Evolutionary conservation across 2,329 filamentous ascomycete genomes (phyloP), one percentile per base, ranked within the genome.

Genomic region (Blumeria hordei): DNA sequence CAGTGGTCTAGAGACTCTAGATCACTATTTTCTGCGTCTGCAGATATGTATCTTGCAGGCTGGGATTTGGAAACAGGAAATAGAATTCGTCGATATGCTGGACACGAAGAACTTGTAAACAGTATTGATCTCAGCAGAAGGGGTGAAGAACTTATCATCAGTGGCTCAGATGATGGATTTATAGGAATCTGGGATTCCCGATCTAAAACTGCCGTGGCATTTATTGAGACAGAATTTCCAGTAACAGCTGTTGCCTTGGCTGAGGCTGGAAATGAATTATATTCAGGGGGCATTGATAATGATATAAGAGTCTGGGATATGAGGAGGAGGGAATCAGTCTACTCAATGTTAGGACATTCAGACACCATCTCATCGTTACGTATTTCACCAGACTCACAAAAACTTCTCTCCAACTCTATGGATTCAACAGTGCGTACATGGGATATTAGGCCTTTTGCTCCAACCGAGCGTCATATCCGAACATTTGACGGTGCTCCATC

Each of bases 261-360:
- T 0, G 88, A 94, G 66, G 88, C 90, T 1, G 92, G 92, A 16
- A 94, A 94, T 66, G 92, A 96, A 69, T 78, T 98, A 32, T 98
- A 92, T 67, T 84, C 85, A 6, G 90, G 90, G 50, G 85, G 88
- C 21, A 95, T 98, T 61, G 92, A 96, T 70, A 95, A 96, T 65
- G 88, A 93, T 62, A 94, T 98, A 66, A 87, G 88, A 63, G 88
- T 94, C 18, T 98, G 92, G 90, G 92, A 98, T 68, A 70, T 96
- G 64, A 80, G 92, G 60, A 96, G 94, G 72, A 88, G 93, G 68
- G 77, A 83, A 6, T 77, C 93, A 2, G 80, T 87, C 6, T 95
- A 96, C 68, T 83, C 83, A 1, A 81, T 98, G 74, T 69, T 84
- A 11, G 92, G 92, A 0, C 92, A 98, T 67, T 83, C 80, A 54